Conservation (phyloP, 2,329 filamentous ascomycete species). For the Aspergillus thermomutatus region DNA sequence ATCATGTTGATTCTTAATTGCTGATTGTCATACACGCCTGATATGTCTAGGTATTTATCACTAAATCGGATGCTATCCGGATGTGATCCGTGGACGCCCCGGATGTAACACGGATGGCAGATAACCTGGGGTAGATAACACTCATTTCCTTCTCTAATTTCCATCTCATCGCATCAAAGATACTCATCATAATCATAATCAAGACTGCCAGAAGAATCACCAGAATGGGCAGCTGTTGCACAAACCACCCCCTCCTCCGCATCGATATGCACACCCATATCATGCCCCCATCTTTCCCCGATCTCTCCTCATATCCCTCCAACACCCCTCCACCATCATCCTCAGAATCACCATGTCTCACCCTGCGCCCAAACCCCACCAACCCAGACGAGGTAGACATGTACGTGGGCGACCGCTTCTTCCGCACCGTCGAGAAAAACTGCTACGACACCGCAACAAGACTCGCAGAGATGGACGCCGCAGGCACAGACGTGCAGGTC, state of each 20-base stretch:
- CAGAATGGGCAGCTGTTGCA: background rate
- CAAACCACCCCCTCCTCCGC: conserved; percentile 9
- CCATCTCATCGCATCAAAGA: background rate
- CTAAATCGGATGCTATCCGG: conserved; percentile 2
- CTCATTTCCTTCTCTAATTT: background rate
- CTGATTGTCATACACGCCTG: background rate
- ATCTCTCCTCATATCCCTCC: conserved; percentile 10
- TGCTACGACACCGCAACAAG: conserved; percentile 14
- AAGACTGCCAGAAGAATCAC: background rate
- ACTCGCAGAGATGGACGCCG: conserved; percentile 14
- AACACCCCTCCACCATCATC: background rate
- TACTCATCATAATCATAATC: background rate
- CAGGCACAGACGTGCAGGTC: conserved; percentile 12
- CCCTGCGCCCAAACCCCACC: conserved; percentile 5
- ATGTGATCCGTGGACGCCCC: conserved; percentile 5
- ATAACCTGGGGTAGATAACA: background rate
- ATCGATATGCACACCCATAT: conserved; percentile 21
- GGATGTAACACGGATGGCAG: background rate
- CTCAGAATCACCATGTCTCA: conserved; percentile 10
- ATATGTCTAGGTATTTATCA: background rate
- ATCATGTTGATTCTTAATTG: background rate
- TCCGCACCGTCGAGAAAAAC: conserved; percentile 15
- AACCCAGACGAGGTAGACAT: conserved; percentile 9
- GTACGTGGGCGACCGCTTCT: conserved; percentile 14
- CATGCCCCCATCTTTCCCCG: conserved; percentile 15